Base-by-base conservation (phyloP, 1,284 basidiomycete genomes). In the Ustilago xerochloae region DNA sequence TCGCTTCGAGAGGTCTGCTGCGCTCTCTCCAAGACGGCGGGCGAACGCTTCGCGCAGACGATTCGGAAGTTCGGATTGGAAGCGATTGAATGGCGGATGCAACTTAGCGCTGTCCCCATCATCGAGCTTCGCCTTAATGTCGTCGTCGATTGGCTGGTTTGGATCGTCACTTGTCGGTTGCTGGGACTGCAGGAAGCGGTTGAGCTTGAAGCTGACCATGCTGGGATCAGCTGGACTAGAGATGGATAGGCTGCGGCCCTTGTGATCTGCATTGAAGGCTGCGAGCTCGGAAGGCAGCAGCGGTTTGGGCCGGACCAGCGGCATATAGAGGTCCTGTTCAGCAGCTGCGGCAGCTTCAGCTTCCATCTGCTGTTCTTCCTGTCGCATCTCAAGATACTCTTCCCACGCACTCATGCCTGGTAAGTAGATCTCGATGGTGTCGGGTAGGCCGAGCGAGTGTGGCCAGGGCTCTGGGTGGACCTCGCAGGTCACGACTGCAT, bases 371-470 rank as follows among this genome's bases (percentile, higher is more conserved):
- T 70, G 60, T 47, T 78, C 66, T 26, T 67, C 66, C 57, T 48
- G 36, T 10, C 63, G 65, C 50, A 61, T 66, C 39, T 73, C 75
- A 18, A 28, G 55, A n/a, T 67, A 75, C 32, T 77, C 76, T 35
- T 78, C 76, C 80, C 80, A 81, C 6, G 78, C 80, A 33, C 55
- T 63, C 62, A 72, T 62, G 4, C 78, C 78, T n/a, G 80, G 80
- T 0, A 81, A 68, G 45, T 80, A 81, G 49, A 81, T 81, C 13
- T 81, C 80, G 49, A 81, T 80, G 9, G 73, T 76, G 48, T 80
- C 74, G 16, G 77, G 80, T 18, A 81, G 51, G 13, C 69, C 76
- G 8, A 60, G 15, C 1, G 58, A 62, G 47, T 55, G 43, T 13
- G 73, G 70, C 68, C 68, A 64, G 2, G 74, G 66, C 32, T 72